phyloP scores from a whole-genome alignment of 73 alveolate genomes.

The Stentor coeruleus region DNA sequence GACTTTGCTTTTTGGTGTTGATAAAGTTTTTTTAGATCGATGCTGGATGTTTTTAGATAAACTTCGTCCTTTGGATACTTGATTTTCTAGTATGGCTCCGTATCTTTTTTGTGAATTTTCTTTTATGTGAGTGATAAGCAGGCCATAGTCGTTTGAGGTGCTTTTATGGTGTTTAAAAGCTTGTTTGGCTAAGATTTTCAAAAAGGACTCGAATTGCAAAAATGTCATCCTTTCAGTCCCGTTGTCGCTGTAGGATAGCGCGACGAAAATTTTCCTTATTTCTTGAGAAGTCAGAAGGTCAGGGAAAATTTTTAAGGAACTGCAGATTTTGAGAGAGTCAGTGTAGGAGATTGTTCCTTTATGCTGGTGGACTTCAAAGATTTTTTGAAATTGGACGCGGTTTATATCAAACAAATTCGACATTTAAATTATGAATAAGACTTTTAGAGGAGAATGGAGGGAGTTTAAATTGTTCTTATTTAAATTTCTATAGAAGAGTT shows the following conservation, averaged over 20 bases:
- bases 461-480: too few species aligned
- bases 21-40: not conserved
- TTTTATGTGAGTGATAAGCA: not conserved
- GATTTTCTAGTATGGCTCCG: not conserved
- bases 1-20: not conserved
- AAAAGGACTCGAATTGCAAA: constrained; percentile 23
- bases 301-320: not conserved
- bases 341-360: not conserved
- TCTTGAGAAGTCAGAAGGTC: constrained; percentile 14
- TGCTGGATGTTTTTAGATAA: not conserved
- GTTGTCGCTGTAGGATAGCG: not conserved
- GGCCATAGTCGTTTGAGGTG: not conserved
- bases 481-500: too few species aligned
- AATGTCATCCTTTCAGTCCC: constrained; percentile 1
- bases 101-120: not conserved
- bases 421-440: constrained; percentile 17
- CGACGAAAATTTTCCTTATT: not conserved
- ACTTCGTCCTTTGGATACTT: not conserved
- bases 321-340: not conserved
- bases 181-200: constrained; percentile 7
- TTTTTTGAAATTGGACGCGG: not conserved
- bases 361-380: not conserved
- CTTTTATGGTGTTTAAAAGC: not conserved
- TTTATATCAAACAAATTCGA: not conserved
- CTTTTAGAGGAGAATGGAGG: too few species aligned